phyloP scores from a whole-genome alignment of 768 basidiomycete species.

The Gautieria morchelliformis region DNA sequence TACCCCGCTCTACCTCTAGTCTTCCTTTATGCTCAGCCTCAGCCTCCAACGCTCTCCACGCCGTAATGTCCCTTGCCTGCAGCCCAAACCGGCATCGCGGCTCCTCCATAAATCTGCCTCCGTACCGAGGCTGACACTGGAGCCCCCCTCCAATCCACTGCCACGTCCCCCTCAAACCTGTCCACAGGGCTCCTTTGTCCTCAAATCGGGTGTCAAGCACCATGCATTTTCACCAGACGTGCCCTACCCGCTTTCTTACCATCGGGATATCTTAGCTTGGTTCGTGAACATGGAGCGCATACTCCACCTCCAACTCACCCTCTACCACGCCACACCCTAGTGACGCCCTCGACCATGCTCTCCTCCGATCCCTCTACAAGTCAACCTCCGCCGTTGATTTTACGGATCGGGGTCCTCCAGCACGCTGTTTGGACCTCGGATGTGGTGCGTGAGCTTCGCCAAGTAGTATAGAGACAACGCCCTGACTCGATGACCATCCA shows the following conservation, averaged over 20 bases:
- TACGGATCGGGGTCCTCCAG: conserved; percentile 33
- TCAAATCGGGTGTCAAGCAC: conserved; percentile 8
- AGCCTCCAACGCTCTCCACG: neutral
- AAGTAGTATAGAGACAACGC: neutral
- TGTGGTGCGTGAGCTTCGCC: conserved; percentile 47
- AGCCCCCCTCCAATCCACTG: conserved; percentile 10
- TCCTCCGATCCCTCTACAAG: conserved; percentile 33
- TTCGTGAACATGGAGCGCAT: conserved; percentile 25
- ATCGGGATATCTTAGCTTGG: conserved; percentile 59
- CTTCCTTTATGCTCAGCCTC: neutral
- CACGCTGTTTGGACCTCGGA: conserved; percentile 57
- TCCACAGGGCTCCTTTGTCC: conserved; percentile 16
- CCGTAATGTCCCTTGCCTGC: neutral
- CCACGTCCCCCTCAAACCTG: conserved; percentile 51
- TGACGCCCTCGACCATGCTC: conserved; percentile 17
- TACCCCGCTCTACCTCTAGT: neutral
- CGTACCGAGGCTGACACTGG: neutral
- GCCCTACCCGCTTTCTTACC: conserved; percentile 69
- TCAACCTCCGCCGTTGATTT: conserved; percentile 55
- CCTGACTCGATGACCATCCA: neutral
- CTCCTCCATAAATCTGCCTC: neutral
- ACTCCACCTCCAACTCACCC: conserved; percentile 1
- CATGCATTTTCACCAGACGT: conserved; percentile 61
- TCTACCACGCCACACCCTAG: conserved; percentile 1
- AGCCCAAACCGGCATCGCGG: neutral